A percentile compares a stretch with the other conserved stretches of the same genome.
These are phyloP conservation scores for Sarcodon sp. DNA, from an alignment of 768 basidiomycete species.

Conservation along the genomic window DNA sequence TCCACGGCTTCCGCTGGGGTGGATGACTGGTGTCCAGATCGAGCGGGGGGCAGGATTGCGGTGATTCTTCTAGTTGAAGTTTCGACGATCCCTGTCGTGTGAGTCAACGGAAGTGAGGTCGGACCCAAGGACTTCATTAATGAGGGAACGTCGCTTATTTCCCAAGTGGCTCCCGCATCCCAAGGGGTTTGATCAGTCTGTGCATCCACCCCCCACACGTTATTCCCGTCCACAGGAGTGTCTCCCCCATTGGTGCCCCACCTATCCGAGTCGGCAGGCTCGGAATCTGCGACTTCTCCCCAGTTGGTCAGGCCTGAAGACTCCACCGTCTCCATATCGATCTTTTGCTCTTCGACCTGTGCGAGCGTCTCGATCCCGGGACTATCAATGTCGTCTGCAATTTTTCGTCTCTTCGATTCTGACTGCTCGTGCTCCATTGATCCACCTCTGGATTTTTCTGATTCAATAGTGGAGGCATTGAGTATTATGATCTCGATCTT, in stretches of 20 bases:
- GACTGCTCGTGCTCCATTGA: conserved; percentile 5
- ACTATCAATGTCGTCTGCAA: conserved; percentile 13
- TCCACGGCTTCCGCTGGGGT: conserved; percentile 24
- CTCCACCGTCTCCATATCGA: conserved; percentile 1
- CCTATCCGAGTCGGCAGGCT: conserved; percentile 2
- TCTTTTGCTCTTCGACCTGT: conserved; percentile 3
- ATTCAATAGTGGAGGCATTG: conserved; percentile 1
- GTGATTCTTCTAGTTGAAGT: conserved; percentile 46
- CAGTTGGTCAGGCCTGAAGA: background rate
- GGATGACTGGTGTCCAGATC: conserved; percentile 5
- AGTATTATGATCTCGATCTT: conserved; percentile 4
- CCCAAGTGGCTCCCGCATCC: conserved; percentile 5
- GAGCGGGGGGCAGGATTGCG: conserved; percentile 27
- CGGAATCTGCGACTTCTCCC: conserved; percentile 2
- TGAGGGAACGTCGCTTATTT: conserved; percentile 5
- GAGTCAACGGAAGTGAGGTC: conserved; percentile 43
- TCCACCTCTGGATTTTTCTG: conserved; percentile 7
- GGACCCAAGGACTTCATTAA: conserved; percentile 38
- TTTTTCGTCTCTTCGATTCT: conserved; percentile 17
- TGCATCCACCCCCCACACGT: background rate
- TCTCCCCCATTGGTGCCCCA: conserved; percentile 8
- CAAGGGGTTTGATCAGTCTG: background rate
- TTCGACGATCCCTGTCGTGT: conserved; percentile 55
- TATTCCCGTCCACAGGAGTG: conserved; percentile 3
- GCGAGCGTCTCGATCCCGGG: conserved; percentile 13